Percentiles rank a stretch among this genome's conserved stretches.
Evolutionary conservation across 768 basidiomycete species (phyloP).

Genomic region (Postia placenta): DNA sequence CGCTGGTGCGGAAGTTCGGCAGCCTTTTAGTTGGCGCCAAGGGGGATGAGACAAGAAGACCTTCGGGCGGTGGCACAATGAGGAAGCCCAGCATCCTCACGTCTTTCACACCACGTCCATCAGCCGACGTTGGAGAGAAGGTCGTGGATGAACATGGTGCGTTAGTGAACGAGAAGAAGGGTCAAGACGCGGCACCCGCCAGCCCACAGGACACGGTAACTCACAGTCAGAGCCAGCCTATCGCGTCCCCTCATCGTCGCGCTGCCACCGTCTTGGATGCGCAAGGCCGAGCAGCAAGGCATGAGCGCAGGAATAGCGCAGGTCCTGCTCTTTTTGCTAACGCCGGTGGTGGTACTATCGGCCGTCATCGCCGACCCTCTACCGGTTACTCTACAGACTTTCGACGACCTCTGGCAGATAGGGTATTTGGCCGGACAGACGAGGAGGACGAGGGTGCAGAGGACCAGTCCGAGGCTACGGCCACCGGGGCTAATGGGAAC

Average conservation of each 20-base stretch:
- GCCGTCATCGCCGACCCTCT: conserved; percentile 65
- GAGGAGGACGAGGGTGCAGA: conserved; percentile 36
- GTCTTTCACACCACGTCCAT: conserved; percentile 33
- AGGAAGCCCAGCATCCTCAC: conserved; percentile 50
- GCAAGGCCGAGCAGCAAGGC: conserved; percentile 51
- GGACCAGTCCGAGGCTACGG: conserved; percentile 37
- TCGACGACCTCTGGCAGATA: conserved; percentile 30
- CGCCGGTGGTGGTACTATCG: conserved; percentile 47
- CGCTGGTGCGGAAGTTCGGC: conserved; percentile 74
- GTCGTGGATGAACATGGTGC: conserved; percentile 13
- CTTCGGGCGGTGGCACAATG: conserved; percentile 24
- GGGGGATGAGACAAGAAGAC: conserved; percentile 36
- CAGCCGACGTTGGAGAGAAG: conserved; percentile 18
- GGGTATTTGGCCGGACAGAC: conserved; percentile 45
- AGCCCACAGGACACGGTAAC: conserved; percentile 24
- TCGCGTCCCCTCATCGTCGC: conserved; percentile 58
- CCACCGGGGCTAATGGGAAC: conserved; percentile 34
- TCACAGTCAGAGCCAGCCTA: conserved; percentile 47
- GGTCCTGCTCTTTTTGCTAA: conserved; percentile 53
- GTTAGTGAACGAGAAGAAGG: conserved; percentile 22
- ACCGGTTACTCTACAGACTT: conserved; percentile 44
- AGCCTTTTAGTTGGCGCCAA: conserved; percentile 50
- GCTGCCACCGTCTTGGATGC: conserved; percentile 77
- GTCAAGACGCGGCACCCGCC: conserved; percentile 12
- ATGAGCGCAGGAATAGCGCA: conserved; percentile 74